A percentile compares a stretch with the other conserved stretches of the same genome.
Evolutionary conservation across 2,329 filamentous ascomycete genomes (phyloP).

Genomic region (Fusarium equiseti): DNA sequence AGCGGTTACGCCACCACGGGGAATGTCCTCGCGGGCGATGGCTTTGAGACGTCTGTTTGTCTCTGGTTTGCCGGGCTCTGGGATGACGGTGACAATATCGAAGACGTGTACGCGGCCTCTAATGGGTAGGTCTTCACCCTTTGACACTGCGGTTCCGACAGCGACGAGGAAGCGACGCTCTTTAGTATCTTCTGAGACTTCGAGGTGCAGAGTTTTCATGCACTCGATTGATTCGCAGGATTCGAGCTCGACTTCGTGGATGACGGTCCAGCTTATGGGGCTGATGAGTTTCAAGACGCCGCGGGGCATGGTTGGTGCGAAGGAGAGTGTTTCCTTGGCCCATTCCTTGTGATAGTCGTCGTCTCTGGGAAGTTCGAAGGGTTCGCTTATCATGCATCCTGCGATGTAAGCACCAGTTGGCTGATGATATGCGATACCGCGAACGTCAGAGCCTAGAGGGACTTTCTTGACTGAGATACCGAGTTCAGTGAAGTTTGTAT

Average conservation of each 20-base stretch:
- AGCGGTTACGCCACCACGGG: conserved; percentile 90
- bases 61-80: conserved; percentile 85
- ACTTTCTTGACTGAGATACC: conserved; percentile 82
- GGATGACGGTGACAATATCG: conserved; percentile 91
- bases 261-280: conserved; percentile 79
- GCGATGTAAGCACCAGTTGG: conserved; percentile 81
- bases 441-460: conserved; percentile 75
- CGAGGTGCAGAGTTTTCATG: conserved; percentile 85
- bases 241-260: conserved; percentile 81
- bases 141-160: conserved; percentile 86
- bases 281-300: conserved; percentile 84
- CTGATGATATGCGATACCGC: conserved; percentile 81
- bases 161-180: conserved; percentile 85
- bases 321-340: conserved; percentile 74
- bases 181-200: conserved; percentile 91
- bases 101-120: conserved; percentile 90
- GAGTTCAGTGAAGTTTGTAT: conserved; percentile 77
- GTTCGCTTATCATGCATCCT: conserved; percentile 74
- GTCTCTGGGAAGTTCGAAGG: conserved; percentile 87
- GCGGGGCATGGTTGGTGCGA: conserved; percentile 76
- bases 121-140: conserved; percentile 90
- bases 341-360: conserved; percentile 87
- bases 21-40: conserved; percentile 88
- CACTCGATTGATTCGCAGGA: conserved; percentile 82
- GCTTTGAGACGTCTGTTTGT: conserved; percentile 88